Evolutionary conservation across 1,284 basidiomycete genomes (phyloP), one percentile per base, ranked within the genome.

Genomic region (Trametes sp.): DNA sequence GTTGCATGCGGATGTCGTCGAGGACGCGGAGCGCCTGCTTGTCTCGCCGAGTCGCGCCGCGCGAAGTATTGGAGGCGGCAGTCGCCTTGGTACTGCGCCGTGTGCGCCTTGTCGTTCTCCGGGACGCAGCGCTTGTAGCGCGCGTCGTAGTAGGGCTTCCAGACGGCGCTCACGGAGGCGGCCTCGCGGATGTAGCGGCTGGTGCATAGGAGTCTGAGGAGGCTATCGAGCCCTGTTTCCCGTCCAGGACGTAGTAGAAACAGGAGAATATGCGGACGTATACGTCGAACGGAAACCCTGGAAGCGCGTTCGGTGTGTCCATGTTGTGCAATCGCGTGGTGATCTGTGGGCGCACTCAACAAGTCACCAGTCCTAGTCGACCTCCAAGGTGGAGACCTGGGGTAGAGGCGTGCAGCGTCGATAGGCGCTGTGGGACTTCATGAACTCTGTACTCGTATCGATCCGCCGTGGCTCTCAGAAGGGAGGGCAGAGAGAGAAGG

Each of bases 141-240:
- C 28, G 60, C 70, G 28, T 69, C 72, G 71, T 87, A 88, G 62
- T 83, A 82, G 1, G 77, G 70, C 66, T 83, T 77, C 87, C 86
- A 88, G 41, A 87, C 57, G 3, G 53, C 48, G 7, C 76, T 51
- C 13, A 57, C 46, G 46, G 63, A 65, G 4, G 73, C 72, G 19
- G 73, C 76, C 36, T 72, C 66, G 36, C 74, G 71, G n/a, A 77
- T 63, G 48, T 75, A 52, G 5, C 61, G 64, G 65, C 68, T 77
- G 9, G 72, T 63, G 23, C 61, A 54, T 14, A 74, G 65, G 51
- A 71, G 76, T 58, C 64, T 70, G 24, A 72, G 57, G 9, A 79
- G 68, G 1, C 70, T 70, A n/a, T 56, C 49, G 21, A 71, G 65
- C 48, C 70, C 57, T 4, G 59, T 65, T 36, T 73, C 69, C 51